Conservation (phyloP, 2,329 filamentous ascomycete species). For the Cadophora gregata region DNA sequence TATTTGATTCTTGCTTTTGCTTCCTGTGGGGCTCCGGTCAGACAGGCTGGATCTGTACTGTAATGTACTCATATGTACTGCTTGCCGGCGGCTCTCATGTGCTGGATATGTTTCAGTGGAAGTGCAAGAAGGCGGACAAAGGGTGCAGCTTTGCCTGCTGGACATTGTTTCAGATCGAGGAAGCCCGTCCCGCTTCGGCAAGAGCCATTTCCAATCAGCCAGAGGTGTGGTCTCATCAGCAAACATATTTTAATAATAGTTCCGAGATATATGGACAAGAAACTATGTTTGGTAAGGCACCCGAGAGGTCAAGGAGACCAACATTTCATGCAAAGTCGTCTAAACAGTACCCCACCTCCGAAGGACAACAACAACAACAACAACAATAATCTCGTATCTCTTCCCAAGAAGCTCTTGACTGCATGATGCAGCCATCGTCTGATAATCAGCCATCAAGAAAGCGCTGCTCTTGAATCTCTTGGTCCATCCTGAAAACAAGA, state of each 20-base stretch:
- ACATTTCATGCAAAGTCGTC: conserved; percentile 17
- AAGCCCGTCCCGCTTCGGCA: conserved; percentile 23
- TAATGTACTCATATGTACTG: conserved; percentile 20
- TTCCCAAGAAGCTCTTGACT: conserved; percentile 16
- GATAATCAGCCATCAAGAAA: conserved; percentile 6
- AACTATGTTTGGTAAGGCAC: conserved; percentile 7
- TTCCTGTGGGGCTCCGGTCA: conserved; percentile 25
- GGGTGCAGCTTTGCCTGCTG: conserved; percentile 34
- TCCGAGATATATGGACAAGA: conserved; percentile 24
- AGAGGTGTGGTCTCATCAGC: conserved; percentile 20
- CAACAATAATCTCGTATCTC: neutral
- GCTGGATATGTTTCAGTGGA: conserved; percentile 28
- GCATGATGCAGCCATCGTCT: conserved; percentile 20
- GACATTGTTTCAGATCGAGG: conserved; percentile 35
- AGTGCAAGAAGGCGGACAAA: conserved; percentile 19
- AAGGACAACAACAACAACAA: conserved; percentile 1
- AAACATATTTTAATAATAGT: conserved; percentile 23
- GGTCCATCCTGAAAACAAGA: conserved; percentile 22
- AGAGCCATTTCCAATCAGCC: conserved; percentile 29
- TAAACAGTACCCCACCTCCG: conserved; percentile 1
- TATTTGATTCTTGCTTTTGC: conserved; percentile 26
- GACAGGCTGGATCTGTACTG: conserved; percentile 5
- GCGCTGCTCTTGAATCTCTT: conserved; percentile 1
- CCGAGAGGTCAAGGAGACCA: conserved; percentile 11
- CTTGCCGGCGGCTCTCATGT: conserved; percentile 20